Evolutionary conservation across 257 asterid genomes (phyloP).

Genomic region (Lycium barbarum): DNA sequence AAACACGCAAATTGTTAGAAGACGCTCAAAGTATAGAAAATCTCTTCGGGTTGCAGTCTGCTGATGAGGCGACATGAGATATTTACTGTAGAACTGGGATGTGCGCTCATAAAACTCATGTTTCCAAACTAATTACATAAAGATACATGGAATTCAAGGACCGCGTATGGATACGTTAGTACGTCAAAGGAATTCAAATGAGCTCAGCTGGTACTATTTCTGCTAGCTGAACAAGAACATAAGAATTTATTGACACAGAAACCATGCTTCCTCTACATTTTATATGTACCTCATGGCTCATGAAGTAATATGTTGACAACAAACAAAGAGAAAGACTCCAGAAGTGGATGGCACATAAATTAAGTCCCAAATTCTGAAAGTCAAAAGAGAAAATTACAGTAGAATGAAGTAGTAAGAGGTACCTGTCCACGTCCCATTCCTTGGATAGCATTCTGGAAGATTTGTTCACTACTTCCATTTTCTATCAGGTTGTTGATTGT

Average conservation of each 20-base stretch:
- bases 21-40: background rate
- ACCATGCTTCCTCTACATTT: background rate
- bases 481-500: slow-evolving; percentile 81
- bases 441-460: slow-evolving; percentile 83
- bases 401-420: background rate
- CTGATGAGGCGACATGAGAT: background rate
- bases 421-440: slow-evolving; percentile 91
- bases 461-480: slow-evolving; percentile 89
- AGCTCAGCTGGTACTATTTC: background rate
- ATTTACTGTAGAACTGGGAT: background rate
- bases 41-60: background rate
- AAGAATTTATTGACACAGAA: background rate
- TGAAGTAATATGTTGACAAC: background rate
- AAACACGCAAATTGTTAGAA: background rate
- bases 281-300: background rate
- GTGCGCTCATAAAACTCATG: background rate
- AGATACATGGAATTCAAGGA: background rate
- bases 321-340: background rate
- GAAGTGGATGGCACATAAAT: background rate
- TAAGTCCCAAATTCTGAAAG: background rate
- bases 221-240: background rate
- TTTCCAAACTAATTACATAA: background rate
- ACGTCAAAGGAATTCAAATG: background rate
- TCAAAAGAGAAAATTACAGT: background rate
- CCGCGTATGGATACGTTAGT: background rate